Base-by-base conservation (phyloP, 2,329 filamentous ascomycete species). In the Pseudogymnoascus sp. region DNA sequence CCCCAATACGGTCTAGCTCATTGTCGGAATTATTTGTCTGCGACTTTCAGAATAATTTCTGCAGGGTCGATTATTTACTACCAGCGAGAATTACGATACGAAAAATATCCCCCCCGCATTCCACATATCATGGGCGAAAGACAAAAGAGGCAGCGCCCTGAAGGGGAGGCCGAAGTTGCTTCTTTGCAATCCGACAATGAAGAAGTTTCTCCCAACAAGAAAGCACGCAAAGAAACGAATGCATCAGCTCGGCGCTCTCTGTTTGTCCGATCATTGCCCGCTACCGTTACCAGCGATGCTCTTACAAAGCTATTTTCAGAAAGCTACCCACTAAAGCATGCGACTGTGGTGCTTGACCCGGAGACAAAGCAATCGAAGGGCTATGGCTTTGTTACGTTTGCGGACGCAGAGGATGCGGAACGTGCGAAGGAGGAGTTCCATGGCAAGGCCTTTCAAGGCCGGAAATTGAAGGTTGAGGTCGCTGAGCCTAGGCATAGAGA, bases 341-440 rank as follows among this genome's bases (percentile, higher is more conserved):
- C 95, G 62, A 90, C 89, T n/a, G 92, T 96, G 4, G 92, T 99
- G 40, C 78, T 88, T 64, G 93, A 99, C 74, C 86, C 89, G 15
- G 82, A 87, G 68, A 96, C 93, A 1, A 96, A 96, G 73, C 80
- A 87, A 69, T 97, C 91, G 13, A 89, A 91, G 73, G 93, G 95
- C 17, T 99, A 92, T 75, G 95, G 95, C 62, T 99, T 99, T 76
- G 93, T 99, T 64, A 97, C 95, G 1, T 95, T 99, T 71, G 91
- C 93, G 70, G 95, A 99, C 73, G 84, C 89, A 31, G 93, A 97
- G 68, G 95, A 99, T 79, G 93, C 93, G 11, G 80, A 87, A 68
- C 84, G 87, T 67, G 96, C 95, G 17, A 84, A 90, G 73, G 84
- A 88, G 64, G 89, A 96, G 74, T 84, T 97, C 72, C 86, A 96